Evolutionary conservation across 2,329 filamentous ascomycete genomes (phyloP), one percentile per base, ranked within the genome.

Genomic region (Lachnellula subtilissima): DNA sequence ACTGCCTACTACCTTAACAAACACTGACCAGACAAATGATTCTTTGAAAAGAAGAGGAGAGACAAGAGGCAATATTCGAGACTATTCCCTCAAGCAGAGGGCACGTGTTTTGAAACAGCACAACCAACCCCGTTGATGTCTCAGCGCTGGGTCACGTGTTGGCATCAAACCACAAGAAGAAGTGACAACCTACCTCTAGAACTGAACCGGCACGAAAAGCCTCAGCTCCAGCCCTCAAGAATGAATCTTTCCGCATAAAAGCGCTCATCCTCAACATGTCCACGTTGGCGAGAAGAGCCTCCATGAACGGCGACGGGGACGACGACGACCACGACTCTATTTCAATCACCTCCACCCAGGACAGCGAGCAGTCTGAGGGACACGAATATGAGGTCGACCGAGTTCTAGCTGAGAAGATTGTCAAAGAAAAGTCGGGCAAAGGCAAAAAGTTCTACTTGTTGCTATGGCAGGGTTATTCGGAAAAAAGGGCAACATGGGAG

Each of bases 391-490:
- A 52, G 2, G 67, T 70, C 4, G 79, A 85, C 45, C 70, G 71
- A 15, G 75, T 87, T 36, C 68, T 83, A 17, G 74, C 75, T 0
- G 77, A 85, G 63, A 71, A 71, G 14, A 59, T 62, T 1, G 58
- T 66, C 28, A 32, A 32, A 32, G 28, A 32, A 32, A 32, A 32
- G 28, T 32, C 28, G 9, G 28, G 28, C 4, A 61, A 72, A 4
- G 71, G 70, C 5, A 65, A 67, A 15, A 69, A 65, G 28, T 63
- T 73, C 23, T 90, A 83, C 65, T 76, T 91, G 1, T 78, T 89
- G 22, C 78, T 81, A 57, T 91, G 87, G 87, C 73, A 75, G 25
- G 78, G 74, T 2, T 91, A 86, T 64, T 73, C 76, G 1, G 59
- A 84, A 5, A 69, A 81, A n/a, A 69, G 79, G 55, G 76, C 77